Evolutionary conservation across 495 filamentous ascomycete genomes (phyloP).

Genomic region (Parathielavia appendiculata): DNA sequence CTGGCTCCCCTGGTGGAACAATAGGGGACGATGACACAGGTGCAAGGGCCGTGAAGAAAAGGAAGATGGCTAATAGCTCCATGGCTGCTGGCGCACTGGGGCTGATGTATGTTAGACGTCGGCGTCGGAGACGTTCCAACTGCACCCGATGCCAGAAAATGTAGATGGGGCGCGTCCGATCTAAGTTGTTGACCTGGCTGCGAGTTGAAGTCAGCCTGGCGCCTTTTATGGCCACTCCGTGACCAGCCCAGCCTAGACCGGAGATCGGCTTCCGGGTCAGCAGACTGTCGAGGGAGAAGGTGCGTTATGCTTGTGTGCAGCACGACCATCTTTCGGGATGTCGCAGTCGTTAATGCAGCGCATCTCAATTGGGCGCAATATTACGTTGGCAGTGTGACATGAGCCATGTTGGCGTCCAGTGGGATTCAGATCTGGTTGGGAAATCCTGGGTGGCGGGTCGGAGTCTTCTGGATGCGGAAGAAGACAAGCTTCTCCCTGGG

Average conservation of each 20-base stretch:
- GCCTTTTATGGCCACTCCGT: constrained; percentile 4
- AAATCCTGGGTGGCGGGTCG: constrained; percentile 17
- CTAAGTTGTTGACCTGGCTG: not conserved
- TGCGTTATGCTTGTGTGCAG: constrained; percentile 15
- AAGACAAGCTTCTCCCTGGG: constrained; percentile 1
- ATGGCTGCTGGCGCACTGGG: constrained; percentile 12
- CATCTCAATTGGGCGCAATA: constrained; percentile 24
- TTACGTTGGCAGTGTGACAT: constrained; percentile 15
- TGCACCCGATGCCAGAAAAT: constrained; percentile 18
- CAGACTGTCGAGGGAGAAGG: constrained; percentile 7
- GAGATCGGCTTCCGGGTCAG: constrained; percentile 18
- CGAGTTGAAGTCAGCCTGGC: not conserved
- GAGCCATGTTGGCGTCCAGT: constrained; percentile 2
- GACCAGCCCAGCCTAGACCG: not conserved
- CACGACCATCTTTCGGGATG: constrained; percentile 18
- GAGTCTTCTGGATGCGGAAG: not conserved
- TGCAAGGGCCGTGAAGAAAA: constrained; percentile 17
- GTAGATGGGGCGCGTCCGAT: constrained; percentile 20
- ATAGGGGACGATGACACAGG: constrained; percentile 19
- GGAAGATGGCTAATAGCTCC: constrained; percentile 16
- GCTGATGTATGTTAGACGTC: not conserved
- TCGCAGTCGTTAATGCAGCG: constrained; percentile 29
- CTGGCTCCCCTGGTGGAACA: not conserved
- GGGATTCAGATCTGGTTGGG: constrained; percentile 11
- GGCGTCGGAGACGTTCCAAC: not conserved